These are phyloP conservation scores for Plenodomus tracheiphilus DNA, from an alignment of 2,329 filamentous ascomycete genomes.

Conservation along the genomic window DNA sequence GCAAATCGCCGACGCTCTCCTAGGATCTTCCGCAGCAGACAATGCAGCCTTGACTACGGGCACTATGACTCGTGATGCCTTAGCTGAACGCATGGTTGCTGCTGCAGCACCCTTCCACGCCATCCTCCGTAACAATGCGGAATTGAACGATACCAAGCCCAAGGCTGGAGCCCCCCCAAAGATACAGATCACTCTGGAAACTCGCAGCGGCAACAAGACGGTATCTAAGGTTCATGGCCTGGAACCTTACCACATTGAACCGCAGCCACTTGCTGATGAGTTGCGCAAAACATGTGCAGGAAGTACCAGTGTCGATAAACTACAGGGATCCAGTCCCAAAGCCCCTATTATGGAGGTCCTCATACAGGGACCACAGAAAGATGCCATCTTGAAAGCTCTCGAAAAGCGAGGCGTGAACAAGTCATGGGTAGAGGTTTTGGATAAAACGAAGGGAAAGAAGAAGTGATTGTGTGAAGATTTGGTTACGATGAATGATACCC, in stretches of 20 bases:
- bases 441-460: constrained; percentile 71
- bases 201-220: constrained; percentile 67
- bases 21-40: constrained; percentile 58
- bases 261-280: constrained; percentile 65
- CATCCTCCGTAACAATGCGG: constrained; percentile 56
- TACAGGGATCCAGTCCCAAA: constrained; percentile 62
- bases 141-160: constrained; percentile 54
- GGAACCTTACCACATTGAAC: constrained; percentile 64
- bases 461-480: constrained; percentile 15
- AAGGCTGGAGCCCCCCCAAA: constrained; percentile 65
- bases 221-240: constrained; percentile 65
- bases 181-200: constrained; percentile 63
- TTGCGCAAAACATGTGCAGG: constrained; percentile 69
- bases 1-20: constrained; percentile 64
- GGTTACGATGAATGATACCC: constrained; percentile 12
- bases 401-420: constrained; percentile 61
- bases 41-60: constrained; percentile 61
- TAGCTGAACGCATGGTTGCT: constrained; percentile 62
- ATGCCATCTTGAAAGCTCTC: constrained; percentile 62
- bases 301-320: constrained; percentile 65
- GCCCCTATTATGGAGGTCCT: constrained; percentile 68
- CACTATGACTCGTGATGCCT: constrained; percentile 61
- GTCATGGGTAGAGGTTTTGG: constrained; percentile 66
- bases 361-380: constrained; percentile 68
- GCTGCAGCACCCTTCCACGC: constrained; percentile 60